Evolutionary conservation across 1,284 basidiomycete genomes (phyloP).

Genomic region (Moesziomyces sp.): DNA sequence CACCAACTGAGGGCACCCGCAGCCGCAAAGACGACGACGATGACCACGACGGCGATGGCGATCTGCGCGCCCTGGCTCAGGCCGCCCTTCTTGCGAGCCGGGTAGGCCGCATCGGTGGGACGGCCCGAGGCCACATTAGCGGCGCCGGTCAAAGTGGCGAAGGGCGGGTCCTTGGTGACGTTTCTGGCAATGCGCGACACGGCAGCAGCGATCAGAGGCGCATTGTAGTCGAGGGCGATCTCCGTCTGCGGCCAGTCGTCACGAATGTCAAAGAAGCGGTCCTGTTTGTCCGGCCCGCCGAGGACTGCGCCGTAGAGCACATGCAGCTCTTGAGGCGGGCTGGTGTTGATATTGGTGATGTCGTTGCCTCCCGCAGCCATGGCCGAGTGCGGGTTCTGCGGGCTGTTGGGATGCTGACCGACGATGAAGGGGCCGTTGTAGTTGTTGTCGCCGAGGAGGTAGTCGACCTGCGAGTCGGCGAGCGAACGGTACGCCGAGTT

Average conservation of each 20-base stretch:
- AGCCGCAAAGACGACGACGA: slow-evolving; percentile 74
- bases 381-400: slow-evolving; percentile 86
- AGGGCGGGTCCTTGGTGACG: slow-evolving; percentile 81
- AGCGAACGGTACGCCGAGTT: slow-evolving; percentile 77
- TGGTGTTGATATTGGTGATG: slow-evolving; percentile 76
- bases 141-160: slow-evolving; percentile 69
- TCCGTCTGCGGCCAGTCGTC: slow-evolving; percentile 84
- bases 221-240: slow-evolving; percentile 78
- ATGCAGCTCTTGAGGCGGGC: slow-evolving; percentile 77
- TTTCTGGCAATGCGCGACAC: slow-evolving; percentile 77
- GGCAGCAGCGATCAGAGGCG: slow-evolving; percentile 82
- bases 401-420: slow-evolving; percentile 87
- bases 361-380: slow-evolving; percentile 81
- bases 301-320: slow-evolving; percentile 86
- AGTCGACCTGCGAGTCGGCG: slow-evolving; percentile 80
- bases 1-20: slow-evolving; percentile 72
- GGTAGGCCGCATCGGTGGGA: slow-evolving; percentile 38
- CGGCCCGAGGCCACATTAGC: slow-evolving; percentile 34
- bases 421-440: slow-evolving; percentile 85
- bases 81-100: slow-evolving; percentile 8
- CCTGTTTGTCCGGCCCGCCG: slow-evolving; percentile 82
- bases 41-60: slow-evolving; percentile 77
- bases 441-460: slow-evolving; percentile 84
- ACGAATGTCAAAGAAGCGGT: slow-evolving; percentile 83
- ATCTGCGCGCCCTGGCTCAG: slow-evolving; percentile 70